Percentiles rank a stretch among this genome's conserved stretches.
Conservation (phyloP, 106 monocot species). For the Allium sativum region DNA sequence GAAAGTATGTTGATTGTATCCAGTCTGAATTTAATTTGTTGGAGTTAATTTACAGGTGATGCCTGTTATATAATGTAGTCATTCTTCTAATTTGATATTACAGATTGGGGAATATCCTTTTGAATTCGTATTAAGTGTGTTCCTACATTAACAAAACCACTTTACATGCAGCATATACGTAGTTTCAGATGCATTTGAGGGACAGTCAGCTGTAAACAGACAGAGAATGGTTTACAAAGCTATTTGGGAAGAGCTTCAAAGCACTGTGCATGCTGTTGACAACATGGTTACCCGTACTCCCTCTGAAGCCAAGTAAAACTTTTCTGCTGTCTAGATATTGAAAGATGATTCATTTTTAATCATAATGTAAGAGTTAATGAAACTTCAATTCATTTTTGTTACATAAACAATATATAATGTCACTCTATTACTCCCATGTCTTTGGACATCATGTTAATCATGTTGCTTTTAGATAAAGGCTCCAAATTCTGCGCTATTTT, state of each 20-base stretch:
- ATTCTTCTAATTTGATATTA: no score
- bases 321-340: background rate
- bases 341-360: background rate
- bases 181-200: conserved; percentile 72
- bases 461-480: no score
- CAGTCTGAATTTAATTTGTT: no score
- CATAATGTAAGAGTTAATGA: background rate
- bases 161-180: conserved; percentile 66
- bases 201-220: conserved; percentile 78
- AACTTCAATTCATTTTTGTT: background rate
- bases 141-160: background rate
- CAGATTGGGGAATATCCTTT: no score
- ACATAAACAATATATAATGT: background rate
- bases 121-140: no score
- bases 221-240: conserved; percentile 99
- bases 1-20: no score
- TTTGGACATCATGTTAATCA: no score
- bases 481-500: no score
- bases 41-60: no score
- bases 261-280: conserved; percentile 92
- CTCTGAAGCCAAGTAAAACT: conserved; percentile 33
- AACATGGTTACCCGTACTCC: conserved; percentile 87
- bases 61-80: no score
- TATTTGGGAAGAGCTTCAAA: conserved; percentile 95
- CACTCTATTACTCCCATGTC: background rate